Evolutionary conservation across 371 early-diverging fungal species (phyloP).

Genomic region (Rhizomucor pusillus): DNA sequence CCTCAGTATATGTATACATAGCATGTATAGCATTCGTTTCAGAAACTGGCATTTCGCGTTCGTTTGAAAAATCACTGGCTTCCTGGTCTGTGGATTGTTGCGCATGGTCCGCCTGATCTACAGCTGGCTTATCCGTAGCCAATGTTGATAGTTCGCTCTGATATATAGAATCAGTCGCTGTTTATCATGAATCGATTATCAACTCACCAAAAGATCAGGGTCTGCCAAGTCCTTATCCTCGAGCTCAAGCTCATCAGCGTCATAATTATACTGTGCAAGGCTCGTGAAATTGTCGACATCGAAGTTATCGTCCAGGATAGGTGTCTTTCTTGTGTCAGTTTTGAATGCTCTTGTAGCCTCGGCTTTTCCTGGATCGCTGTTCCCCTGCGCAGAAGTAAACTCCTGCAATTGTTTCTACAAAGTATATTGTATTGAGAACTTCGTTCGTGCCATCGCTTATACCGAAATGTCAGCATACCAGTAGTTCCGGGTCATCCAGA

Average conservation of each 20-base stretch:
- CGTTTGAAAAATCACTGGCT: too few species aligned
- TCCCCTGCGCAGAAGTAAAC: conserved; percentile 18
- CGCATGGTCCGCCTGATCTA: background rate
- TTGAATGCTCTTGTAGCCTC: background rate
- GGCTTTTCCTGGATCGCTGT: background rate
- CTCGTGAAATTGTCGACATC: conserved; percentile 40
- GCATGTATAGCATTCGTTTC: too few species aligned
- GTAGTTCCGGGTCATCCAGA: conserved; percentile 45
- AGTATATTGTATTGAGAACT: background rate
- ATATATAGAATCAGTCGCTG: background rate
- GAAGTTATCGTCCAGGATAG: conserved; percentile 14
- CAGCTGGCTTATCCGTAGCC: background rate
- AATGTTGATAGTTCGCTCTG: conserved; percentile 31
- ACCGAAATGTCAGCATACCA: conserved; percentile 22
- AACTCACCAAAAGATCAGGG: conserved; percentile 37
- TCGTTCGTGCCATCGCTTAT: too few species aligned
- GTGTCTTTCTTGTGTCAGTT: background rate
- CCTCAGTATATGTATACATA: background rate
- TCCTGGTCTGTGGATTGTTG: background rate
- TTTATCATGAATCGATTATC: too few species aligned
- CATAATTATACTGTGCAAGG: conserved; percentile 32
- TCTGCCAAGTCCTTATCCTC: conserved; percentile 40
- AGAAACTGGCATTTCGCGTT: too few species aligned
- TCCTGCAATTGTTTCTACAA: conserved; percentile 41
- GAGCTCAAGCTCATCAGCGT: conserved; percentile 37